Evolutionary conservation across 1,139 yeast species (phyloP).

Genomic region (Saccharomyces hybrid): DNA sequence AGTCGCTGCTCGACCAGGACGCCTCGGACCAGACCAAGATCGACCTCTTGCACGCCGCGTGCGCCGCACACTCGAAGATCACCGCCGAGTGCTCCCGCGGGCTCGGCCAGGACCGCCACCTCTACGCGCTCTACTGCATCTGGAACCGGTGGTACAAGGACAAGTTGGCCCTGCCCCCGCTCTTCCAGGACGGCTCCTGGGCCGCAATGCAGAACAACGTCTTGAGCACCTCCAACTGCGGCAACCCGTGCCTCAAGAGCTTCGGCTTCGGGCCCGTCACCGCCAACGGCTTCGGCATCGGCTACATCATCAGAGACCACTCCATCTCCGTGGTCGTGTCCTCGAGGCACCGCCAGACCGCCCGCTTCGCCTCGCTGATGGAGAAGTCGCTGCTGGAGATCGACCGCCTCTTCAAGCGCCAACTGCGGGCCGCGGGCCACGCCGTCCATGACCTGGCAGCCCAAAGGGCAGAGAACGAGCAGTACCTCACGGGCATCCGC

Average conservation of each 20-base stretch:
- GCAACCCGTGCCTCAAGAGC: conserved; percentile 78
- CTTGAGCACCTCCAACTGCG: conserved; percentile 63
- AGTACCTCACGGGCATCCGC: too few relatives aligned
- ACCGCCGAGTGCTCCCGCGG: conserved; percentile 69
- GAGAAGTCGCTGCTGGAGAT: conserved; percentile 27
- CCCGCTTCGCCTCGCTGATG: conserved; percentile 49
- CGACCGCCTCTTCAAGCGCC: conserved; percentile 20
- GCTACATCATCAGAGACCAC: conserved; percentile 80
- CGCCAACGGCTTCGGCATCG: conserved; percentile 85
- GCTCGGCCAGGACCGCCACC: conserved; percentile 82
- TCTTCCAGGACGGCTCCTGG: conserved; percentile 79
- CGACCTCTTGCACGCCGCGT: conserved; percentile 55
- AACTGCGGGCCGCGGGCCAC: too few relatives aligned
- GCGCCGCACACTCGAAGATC: conserved; percentile 57
- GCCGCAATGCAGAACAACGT: conserved; percentile 58
- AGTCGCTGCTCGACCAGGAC: conserved; percentile 70
- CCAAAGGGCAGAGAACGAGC: too few relatives aligned
- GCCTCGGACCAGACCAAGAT: conserved; percentile 56
- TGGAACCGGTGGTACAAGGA: conserved; percentile 68
- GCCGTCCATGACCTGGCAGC: too few relatives aligned
- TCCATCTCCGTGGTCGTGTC: conserved; percentile 80
- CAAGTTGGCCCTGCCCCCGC: conserved; percentile 42
- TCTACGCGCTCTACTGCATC: conserved; percentile 78
- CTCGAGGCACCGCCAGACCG: conserved; percentile 86
- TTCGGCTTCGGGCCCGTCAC: conserved; percentile 94